These are phyloP conservation scores for Eucalyptus rudis DNA, from an alignment of 345 rosid genomes.

Conservation along the genomic window DNA sequence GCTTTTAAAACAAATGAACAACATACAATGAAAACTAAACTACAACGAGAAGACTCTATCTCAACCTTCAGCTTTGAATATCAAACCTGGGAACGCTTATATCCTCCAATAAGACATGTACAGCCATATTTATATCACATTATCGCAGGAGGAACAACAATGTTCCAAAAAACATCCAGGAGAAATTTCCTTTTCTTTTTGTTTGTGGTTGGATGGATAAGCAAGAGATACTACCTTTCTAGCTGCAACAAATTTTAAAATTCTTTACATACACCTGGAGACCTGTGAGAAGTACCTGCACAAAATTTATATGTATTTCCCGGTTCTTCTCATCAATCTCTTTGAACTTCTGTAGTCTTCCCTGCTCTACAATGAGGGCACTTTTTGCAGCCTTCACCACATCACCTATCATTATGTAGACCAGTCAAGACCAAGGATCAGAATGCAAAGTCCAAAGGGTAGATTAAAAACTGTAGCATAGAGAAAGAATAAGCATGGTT, in stretches of 20 bases:
- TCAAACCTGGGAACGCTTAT: background rate
- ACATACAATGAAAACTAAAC: background rate
- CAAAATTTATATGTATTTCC: conserved; percentile 23
- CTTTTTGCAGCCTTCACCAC: conserved; percentile 53
- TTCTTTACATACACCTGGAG: background rate
- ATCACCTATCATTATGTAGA: conserved; percentile 16
- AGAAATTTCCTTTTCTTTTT: background rate
- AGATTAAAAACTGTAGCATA: background rate
- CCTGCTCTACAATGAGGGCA: conserved; percentile 53
- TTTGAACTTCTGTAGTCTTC: conserved; percentile 51
- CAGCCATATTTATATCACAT: background rate
- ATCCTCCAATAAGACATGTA: background rate
- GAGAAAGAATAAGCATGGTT: background rate
- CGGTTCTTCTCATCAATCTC: conserved; percentile 38
- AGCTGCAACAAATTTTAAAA: background rate
- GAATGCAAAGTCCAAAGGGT: background rate
- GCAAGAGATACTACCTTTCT: background rate
- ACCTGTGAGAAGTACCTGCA: conserved; percentile 27
- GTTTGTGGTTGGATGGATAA: background rate
- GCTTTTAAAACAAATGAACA: background rate
- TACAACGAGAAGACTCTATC: background rate
- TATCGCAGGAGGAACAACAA: background rate
- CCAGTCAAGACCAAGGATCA: background rate
- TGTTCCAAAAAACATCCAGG: background rate
- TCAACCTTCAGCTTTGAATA: background rate